Evolutionary conservation across 352 stramenopile genomes (phyloP).

Genomic region (Pythium scleroteichum): DNA sequence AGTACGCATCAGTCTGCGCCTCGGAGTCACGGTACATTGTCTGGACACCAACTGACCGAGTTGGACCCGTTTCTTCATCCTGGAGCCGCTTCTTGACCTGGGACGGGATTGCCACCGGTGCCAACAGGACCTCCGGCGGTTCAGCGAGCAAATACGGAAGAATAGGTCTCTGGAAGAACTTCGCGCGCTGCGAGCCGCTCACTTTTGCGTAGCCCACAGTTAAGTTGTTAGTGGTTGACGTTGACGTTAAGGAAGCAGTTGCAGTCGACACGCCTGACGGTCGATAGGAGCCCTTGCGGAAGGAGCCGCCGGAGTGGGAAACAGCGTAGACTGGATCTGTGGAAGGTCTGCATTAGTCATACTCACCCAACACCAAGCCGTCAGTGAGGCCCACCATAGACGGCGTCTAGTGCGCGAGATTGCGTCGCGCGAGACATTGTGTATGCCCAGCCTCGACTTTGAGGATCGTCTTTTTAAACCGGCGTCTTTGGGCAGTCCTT

Average conservation of each 20-base stretch:
- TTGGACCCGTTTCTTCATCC: slow-evolving; percentile 42
- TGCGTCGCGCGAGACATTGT: slow-evolving; percentile 58
- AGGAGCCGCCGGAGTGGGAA: slow-evolving; percentile 60
- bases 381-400: slow-evolving; percentile 55
- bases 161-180: slow-evolving; percentile 90
- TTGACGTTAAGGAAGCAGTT: slow-evolving; percentile 28
- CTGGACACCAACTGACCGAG: slow-evolving; percentile 84
- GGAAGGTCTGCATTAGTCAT: background rate
- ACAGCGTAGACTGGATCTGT: slow-evolving; percentile 78
- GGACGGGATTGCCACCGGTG: slow-evolving; percentile 42
- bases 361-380: too few relatives aligned
- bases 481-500: too few relatives aligned
- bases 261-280: slow-evolving; percentile 16
- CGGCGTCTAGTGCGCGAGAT: slow-evolving; percentile 69
- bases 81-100: slow-evolving; percentile 36
- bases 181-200: slow-evolving; percentile 75
- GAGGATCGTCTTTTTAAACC: background rate
- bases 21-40: slow-evolving; percentile 93
- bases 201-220: slow-evolving; percentile 47
- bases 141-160: slow-evolving; percentile 88
- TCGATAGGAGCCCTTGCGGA: slow-evolving; percentile 45
- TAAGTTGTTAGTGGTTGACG: slow-evolving; percentile 30
- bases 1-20: slow-evolving; percentile 93
- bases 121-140: slow-evolving; percentile 84
- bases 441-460: background rate